These are phyloP conservation scores for Beauveria rudraprayagi DNA, from an alignment of 2,329 filamentous ascomycete species.

Conservation along the genomic window DNA sequence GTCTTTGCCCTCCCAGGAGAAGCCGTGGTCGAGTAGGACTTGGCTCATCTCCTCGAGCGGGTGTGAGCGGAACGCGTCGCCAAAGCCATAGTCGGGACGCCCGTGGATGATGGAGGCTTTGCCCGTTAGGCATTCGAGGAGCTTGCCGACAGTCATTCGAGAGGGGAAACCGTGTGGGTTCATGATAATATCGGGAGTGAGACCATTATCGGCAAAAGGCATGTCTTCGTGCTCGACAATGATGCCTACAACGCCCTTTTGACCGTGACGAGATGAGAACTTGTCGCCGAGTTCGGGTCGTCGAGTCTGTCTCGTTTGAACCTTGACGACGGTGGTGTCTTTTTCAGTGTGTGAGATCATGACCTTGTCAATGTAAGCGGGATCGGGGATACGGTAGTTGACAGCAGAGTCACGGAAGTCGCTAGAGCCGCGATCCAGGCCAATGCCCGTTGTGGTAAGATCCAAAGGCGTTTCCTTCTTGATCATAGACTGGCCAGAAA, in stretches of 20 bases:
- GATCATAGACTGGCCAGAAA: conserved; percentile 75
- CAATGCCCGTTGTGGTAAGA: conserved; percentile 63
- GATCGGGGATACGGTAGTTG: conserved; percentile 77
- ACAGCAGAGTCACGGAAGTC: conserved; percentile 61
- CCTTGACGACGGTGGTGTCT: conserved; percentile 81
- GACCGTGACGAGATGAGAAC: conserved; percentile 95
- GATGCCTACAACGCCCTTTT: conserved; percentile 95
- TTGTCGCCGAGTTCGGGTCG: conserved; percentile 95
- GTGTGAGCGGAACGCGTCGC: conserved; percentile 73
- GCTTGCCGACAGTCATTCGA: conserved; percentile 98
- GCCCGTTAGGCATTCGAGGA: conserved; percentile 88
- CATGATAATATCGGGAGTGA: conserved; percentile 99
- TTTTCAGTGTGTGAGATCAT: conserved; percentile 85
- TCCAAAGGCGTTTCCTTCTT: conserved; percentile 84
- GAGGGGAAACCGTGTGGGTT: conserved; percentile 99
- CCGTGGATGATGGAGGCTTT: conserved; percentile 87
- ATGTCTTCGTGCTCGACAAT: conserved; percentile 96
- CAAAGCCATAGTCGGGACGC: conserved; percentile 75
- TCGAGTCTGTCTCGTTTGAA: conserved; percentile 92
- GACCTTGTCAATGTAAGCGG: conserved; percentile 90
- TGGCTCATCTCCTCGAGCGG: conserved; percentile 83
- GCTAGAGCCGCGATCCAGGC: conserved; percentile 54
- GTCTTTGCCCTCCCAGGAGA: conserved; percentile 95
- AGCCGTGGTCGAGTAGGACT: conserved; percentile 78
- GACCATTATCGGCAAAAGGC: conserved; percentile 84